A percentile compares a stretch with the other conserved stretches of the same genome.
These are phyloP conservation scores for Staphylotrichum longicolle DNA, from an alignment of 495 filamentous ascomycete genomes.

Conservation along the genomic window DNA sequence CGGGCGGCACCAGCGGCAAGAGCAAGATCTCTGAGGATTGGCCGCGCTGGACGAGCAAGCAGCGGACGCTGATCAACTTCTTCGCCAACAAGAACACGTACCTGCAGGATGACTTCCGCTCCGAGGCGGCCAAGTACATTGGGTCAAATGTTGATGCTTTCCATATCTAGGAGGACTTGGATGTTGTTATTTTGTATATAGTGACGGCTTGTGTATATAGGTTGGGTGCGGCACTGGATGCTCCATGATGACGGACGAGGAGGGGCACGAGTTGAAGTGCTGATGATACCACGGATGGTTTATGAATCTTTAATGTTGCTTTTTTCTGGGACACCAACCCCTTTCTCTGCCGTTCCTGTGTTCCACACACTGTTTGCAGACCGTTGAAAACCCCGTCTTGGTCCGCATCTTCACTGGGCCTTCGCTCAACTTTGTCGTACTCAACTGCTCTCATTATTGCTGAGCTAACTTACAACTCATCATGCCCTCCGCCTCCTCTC, in stretches of 20 bases:
- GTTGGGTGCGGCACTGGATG: too few species aligned
- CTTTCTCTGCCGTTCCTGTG: too few species aligned
- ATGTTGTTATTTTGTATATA: not conserved
- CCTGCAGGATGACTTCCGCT: constrained; percentile 60
- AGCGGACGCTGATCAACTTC: constrained; percentile 58
- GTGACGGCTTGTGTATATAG: not conserved
- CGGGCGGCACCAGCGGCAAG: constrained; percentile 34
- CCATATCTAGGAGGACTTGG: constrained; percentile 43
- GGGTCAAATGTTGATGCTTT: constrained; percentile 44
- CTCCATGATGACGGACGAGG: too few species aligned
- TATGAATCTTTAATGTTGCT: not conserved
- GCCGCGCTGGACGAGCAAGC: constrained; percentile 57
- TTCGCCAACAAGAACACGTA: constrained; percentile 43
- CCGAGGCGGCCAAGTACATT: constrained; percentile 49
- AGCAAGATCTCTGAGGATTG: constrained; percentile 46
- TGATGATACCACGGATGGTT: not conserved
- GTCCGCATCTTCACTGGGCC: not conserved
- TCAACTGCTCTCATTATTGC: too few species aligned
- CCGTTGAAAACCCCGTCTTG: not conserved
- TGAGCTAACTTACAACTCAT: constrained; percentile 34
- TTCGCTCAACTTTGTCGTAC: not conserved
- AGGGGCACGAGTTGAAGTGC: not conserved
- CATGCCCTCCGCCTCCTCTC: constrained; percentile 27
- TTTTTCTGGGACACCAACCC: not conserved
- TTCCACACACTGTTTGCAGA: too few species aligned